Evolutionary conservation across 345 rosid genomes (phyloP).

Genomic region (Gossypium longicalyx): DNA sequence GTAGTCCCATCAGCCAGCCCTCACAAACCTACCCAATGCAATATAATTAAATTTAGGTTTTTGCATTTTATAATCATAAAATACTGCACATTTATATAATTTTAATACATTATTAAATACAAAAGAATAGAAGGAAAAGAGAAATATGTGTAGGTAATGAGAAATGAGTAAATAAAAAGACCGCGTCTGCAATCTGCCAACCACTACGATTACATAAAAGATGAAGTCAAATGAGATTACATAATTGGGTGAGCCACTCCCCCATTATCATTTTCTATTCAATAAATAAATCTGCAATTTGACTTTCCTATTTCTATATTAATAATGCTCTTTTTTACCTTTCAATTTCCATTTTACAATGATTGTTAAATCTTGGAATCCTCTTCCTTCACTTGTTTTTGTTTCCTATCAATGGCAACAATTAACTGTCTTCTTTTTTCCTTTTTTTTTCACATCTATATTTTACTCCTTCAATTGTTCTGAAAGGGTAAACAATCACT

Average conservation of each 20-base stretch:
- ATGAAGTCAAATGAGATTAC: neutral
- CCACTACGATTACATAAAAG: neutral
- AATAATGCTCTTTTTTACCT: neutral
- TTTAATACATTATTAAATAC: no score
- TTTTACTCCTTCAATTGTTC: neutral
- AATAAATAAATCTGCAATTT: neutral
- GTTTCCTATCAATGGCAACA: no score
- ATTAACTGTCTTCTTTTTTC: no score
- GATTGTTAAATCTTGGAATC: neutral
- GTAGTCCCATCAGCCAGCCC: no score
- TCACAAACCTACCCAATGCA: no score
- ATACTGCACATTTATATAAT: no score
- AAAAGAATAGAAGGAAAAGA: no score
- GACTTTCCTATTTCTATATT: neutral
- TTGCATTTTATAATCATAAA: no score
- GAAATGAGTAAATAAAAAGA: neutral
- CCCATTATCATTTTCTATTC: neutral
- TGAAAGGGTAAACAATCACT: neutral
- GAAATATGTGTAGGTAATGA: no score
- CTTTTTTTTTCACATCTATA: neutral
- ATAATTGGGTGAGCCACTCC: neutral
- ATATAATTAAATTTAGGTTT: no score
- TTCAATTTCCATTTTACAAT: neutral
- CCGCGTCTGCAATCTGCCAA: neutral
- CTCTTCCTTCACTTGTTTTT: no score